phyloP scores from a whole-genome alignment of 116 monocot genomes.

The Trichopus zeylanicus region DNA sequence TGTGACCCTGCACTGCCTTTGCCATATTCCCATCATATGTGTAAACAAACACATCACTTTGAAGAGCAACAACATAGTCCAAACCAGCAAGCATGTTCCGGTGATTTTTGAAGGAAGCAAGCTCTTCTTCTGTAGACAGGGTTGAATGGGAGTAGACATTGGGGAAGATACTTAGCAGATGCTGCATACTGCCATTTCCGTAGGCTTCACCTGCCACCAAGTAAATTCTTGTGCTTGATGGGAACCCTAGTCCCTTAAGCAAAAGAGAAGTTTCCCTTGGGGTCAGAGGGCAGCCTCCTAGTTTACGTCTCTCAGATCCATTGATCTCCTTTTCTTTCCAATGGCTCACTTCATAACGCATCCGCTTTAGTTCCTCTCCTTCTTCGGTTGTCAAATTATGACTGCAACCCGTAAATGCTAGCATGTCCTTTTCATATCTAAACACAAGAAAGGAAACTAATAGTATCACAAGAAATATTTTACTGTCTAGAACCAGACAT shows the following conservation, averaged over 20 bases:
- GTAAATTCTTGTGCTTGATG: constrained; percentile 76
- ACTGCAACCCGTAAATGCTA: constrained; percentile 88
- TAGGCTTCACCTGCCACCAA: constrained; percentile 91
- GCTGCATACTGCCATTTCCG: constrained; percentile 82
- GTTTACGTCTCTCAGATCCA: constrained; percentile 52
- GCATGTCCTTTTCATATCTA: constrained; percentile 99
- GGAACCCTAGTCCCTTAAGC: constrained; percentile 85
- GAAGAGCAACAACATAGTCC: constrained; percentile 89
- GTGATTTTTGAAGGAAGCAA: constrained; percentile 61
- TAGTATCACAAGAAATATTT: neutral
- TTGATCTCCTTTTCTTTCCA: constrained; percentile 99
- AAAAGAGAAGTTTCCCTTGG: constrained; percentile 90
- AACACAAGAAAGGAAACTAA: constrained; percentile 4
- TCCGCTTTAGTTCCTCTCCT: constrained; percentile 64
- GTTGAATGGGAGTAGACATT: constrained; percentile 71
- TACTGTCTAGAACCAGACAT: neutral
- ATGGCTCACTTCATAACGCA: constrained; percentile 83
- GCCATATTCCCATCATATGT: constrained; percentile 99
- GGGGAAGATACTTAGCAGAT: constrained; percentile 63
- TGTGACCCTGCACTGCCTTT: constrained; percentile 92
- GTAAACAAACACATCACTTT: constrained; percentile 91
- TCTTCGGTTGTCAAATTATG: constrained; percentile 75
- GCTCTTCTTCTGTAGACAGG: constrained; percentile 65
- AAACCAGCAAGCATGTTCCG: constrained; percentile 98
- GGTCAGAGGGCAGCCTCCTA: constrained; percentile 87